Evolutionary conservation across 108 stramenopile species (phyloP).

Genomic region (Parmales sp.): DNA sequence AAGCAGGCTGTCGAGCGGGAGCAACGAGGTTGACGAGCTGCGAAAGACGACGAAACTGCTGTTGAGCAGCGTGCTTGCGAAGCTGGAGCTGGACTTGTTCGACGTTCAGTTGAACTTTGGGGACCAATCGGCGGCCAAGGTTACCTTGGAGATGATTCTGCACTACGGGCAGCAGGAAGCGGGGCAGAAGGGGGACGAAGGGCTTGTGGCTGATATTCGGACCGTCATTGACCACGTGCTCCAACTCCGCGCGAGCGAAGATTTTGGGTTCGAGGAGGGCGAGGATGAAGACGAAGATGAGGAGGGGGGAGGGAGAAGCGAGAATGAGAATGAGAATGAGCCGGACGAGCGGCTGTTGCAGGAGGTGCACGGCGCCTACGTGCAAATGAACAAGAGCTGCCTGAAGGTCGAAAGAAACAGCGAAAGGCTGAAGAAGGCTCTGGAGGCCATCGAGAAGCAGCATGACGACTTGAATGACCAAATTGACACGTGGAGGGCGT

Average conservation of each 20-base stretch:
- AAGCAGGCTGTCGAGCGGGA: not conserved
- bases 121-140: too few species aligned
- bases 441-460: not conserved
- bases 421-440: not conserved
- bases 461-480: slow-evolving; percentile 6
- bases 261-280: not conserved
- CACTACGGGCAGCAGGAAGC: not conserved
- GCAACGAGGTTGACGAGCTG: not conserved
- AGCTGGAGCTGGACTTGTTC: slow-evolving; percentile 8
- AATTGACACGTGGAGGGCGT: slow-evolving; percentile 9
- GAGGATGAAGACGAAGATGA: not conserved
- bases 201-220: not conserved
- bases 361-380: slow-evolving; percentile 13
- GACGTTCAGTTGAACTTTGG: not conserved
- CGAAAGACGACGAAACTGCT: not conserved
- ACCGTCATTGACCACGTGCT: not conserved
- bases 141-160: not conserved
- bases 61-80: not conserved
- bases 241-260: not conserved
- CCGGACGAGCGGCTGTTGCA: not conserved
- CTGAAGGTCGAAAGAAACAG: not conserved
- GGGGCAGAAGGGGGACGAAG: not conserved
- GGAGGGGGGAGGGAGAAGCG: not conserved
- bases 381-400: not conserved
- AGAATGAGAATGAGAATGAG: not conserved